phyloP scores from a whole-genome alignment of 164 flowering plant species.

The Sextonia rubra region DNA sequence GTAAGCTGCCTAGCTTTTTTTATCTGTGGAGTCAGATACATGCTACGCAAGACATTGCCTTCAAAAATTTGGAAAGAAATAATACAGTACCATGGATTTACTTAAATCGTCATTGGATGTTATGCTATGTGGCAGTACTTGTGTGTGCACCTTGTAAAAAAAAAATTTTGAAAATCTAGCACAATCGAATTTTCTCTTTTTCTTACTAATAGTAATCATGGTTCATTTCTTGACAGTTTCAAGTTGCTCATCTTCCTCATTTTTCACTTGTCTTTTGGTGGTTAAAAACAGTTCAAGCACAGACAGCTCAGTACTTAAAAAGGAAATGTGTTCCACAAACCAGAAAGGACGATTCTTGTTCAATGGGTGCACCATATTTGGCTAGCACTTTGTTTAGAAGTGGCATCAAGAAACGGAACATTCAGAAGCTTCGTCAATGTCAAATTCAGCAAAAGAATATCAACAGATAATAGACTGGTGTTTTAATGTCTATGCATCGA shows the following conservation, averaged over 20 bases:
- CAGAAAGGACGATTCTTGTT: slow-evolving; percentile 3
- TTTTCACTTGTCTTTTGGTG: slow-evolving; percentile 3
- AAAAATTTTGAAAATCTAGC: neutral
- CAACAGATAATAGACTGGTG: slow-evolving; percentile 6
- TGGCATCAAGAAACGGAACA: slow-evolving; percentile 54
- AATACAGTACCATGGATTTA: too few relatives aligned
- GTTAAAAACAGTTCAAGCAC: slow-evolving; percentile 58
- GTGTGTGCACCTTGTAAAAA: neutral
- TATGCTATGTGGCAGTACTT: neutral
- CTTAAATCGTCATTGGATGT: too few relatives aligned
- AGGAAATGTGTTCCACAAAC: slow-evolving; percentile 29
- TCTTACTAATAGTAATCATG: too few relatives aligned
- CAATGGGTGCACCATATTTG: slow-evolving; percentile 10
- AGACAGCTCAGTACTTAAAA: slow-evolving; percentile 51
- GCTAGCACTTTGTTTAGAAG: slow-evolving; percentile 56
- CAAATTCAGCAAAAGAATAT: slow-evolving; percentile 21
- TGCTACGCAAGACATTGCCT: too few relatives aligned
- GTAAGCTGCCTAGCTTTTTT: too few relatives aligned
- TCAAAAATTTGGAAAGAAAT: too few relatives aligned
- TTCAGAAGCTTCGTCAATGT: slow-evolving; percentile 28
- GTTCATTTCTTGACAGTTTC: neutral
- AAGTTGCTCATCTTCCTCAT: neutral
- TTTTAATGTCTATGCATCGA: neutral
- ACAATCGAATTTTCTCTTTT: too few relatives aligned
- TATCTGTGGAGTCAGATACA: too few relatives aligned